Evolutionary conservation across 495 filamentous ascomycete species (phyloP).

Genomic region (Hypoxylon lenormandii): DNA sequence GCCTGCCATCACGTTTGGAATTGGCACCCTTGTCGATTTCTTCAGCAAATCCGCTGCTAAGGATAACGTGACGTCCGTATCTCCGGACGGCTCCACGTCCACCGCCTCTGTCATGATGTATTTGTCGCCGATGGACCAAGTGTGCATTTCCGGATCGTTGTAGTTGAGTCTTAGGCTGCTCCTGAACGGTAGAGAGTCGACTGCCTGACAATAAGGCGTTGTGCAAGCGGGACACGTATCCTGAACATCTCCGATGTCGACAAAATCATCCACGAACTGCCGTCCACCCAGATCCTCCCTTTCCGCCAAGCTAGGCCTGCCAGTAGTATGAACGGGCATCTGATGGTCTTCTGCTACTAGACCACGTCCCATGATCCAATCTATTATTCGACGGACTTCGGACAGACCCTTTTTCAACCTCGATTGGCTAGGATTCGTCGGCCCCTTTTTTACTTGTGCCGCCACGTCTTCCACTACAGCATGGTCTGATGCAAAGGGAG

Average conservation of each 20-base stretch:
- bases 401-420: conserved; percentile 17
- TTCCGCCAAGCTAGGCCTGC: neutral
- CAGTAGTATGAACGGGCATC: neutral
- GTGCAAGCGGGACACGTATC: conserved; percentile 48
- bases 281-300: neutral
- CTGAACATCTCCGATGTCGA: conserved; percentile 48
- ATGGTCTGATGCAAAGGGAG: neutral
- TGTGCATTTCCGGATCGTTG: conserved; percentile 44
- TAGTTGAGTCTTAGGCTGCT: conserved; percentile 41
- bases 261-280: conserved; percentile 24
- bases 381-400: conserved; percentile 8
- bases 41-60: conserved; percentile 24
- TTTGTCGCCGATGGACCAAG: conserved; percentile 45
- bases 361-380: conserved; percentile 36
- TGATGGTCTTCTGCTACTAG: conserved; percentile 3
- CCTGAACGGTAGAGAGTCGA: conserved; percentile 45
- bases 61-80: conserved; percentile 30
- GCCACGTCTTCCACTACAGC: neutral
- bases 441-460: neutral
- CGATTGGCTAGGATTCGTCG: conserved; percentile 1
- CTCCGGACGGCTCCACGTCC: conserved; percentile 27
- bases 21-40: conserved; percentile 31
- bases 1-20: conserved; percentile 40
- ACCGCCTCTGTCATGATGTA: conserved; percentile 41
- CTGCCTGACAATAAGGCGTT: conserved; percentile 42